Base-by-base conservation (phyloP, 495 filamentous ascomycete species). In the Aspergillus cristatus region DNA sequence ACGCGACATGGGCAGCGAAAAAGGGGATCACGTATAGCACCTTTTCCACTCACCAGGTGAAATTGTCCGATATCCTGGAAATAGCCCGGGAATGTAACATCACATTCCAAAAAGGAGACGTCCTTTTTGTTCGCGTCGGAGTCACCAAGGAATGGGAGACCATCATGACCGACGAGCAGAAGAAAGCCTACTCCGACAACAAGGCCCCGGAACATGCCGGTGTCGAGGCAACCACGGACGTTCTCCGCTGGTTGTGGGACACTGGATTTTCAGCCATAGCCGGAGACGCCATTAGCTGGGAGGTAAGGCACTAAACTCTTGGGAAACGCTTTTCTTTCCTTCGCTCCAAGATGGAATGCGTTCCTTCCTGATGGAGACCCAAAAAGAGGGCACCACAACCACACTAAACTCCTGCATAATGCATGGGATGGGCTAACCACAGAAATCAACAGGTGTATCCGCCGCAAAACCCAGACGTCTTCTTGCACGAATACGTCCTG, bases 401-500 rank as follows among this genome's bases (percentile, higher is more conserved):
- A n/a, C n/a, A n/a, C n/a, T n/a, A n/a, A n/a, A n/a, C n/a, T n/a
- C n/a, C n/a, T n/a, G n/a, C n/a, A n/a, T n/a, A n/a, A n/a, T n/a
- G n/a, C n/a, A n/a, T n/a, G 20, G 20, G 8, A 24, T 24, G 20
- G 20, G 20, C 8, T 4, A 24, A 24, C 20, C 20, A 57, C 42
- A 31, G 14, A 7, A 5, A 10, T 29, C 16, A 35, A 37, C 39
- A 63, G 53, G 49, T 53, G 3, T 63, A 60, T 31, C 48, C 57
- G 3, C 56, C 56, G n/a, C 52, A 57, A 30, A 46, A 37, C 25
- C 46, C 48, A n/a, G 48, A 58, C 32, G 18, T 63, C 3, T 54
- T 61, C 28, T 40, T 77, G 30, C 72, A 76, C 48, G 63, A 78
- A 38, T 71, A 66, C 52, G 46, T 75, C 1, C 55, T 79, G 8